Evolutionary conservation across 345 rosid genomes (phyloP).

Genomic region (Gossypioides kirkii): DNA sequence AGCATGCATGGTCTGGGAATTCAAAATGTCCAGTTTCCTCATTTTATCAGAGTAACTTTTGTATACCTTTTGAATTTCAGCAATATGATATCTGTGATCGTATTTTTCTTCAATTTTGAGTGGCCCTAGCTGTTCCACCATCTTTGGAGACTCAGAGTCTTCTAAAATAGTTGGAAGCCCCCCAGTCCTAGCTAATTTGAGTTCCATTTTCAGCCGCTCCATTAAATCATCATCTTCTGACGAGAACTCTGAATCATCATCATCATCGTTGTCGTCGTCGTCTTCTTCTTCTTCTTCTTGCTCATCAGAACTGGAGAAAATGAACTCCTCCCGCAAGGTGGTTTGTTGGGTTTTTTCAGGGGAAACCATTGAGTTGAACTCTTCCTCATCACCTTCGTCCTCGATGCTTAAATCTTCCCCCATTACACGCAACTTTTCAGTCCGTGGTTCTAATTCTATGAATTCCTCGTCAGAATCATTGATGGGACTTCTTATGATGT

Average conservation of each 20-base stretch:
- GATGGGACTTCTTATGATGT: neutral
- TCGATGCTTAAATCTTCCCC: constrained; percentile 8
- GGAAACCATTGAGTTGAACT: neutral
- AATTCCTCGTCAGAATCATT: constrained; percentile 44
- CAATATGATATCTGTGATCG: constrained; percentile 42
- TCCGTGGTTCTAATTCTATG: constrained; percentile 37
- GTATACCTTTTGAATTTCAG: constrained; percentile 59
- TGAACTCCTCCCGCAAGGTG: neutral
- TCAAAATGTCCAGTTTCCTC: constrained; percentile 35
- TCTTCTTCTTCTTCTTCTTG: constrained; percentile 24
- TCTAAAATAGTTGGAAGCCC: constrained; percentile 81
- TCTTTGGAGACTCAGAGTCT: constrained; percentile 55
- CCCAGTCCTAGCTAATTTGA: constrained; percentile 57
- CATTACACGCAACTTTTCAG: constrained; percentile 19
- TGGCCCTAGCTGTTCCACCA: constrained; percentile 45
- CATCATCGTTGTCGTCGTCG: too few species aligned
- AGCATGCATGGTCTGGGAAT: constrained; percentile 49
- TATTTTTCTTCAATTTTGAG: constrained; percentile 45
- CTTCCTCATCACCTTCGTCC: constrained; percentile 10
- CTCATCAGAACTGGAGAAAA: constrained; percentile 18
- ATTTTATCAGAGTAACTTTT: constrained; percentile 59
- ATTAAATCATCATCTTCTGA: constrained; percentile 49
- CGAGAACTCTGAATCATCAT: constrained; percentile 15
- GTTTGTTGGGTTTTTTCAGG: constrained; percentile 20
- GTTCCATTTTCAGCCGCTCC: constrained; percentile 58